These are phyloP conservation scores for Apophysomyces ossiformis DNA, from an alignment of 371 early-diverging fungal species.

Conservation along the genomic window DNA sequence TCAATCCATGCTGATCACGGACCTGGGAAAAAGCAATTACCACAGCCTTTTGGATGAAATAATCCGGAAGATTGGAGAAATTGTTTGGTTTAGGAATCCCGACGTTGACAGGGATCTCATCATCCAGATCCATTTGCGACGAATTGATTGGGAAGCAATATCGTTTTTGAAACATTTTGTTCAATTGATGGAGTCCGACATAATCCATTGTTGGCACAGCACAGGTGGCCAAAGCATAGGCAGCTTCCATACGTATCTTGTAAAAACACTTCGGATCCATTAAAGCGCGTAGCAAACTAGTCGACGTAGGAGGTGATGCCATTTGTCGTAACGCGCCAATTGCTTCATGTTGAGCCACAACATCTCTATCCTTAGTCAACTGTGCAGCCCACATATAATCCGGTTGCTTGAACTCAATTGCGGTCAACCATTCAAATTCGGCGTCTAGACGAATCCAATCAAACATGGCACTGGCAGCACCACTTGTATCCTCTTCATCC, in stretches of 20 bases:
- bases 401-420: constrained; percentile 89
- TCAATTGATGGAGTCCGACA: constrained; percentile 78
- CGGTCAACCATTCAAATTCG: constrained; percentile 93
- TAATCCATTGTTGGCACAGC: constrained; percentile 61
- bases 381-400: constrained; percentile 98
- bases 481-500: constrained; percentile 72
- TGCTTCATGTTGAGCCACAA: constrained; percentile 95
- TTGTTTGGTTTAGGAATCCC: constrained; percentile 85
- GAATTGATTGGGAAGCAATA: constrained; percentile 65
- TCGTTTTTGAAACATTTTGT: constrained; percentile 74
- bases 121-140: constrained; percentile 26
- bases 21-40: constrained; percentile 75
- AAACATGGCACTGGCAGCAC: constrained; percentile 78
- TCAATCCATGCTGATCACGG: constrained; percentile 66
- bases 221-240: constrained; percentile 81
- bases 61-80: constrained; percentile 83
- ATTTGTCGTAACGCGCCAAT: constrained; percentile 66
- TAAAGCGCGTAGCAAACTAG: constrained; percentile 77
- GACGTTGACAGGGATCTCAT: constrained; percentile 51
- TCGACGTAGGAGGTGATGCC: constrained; percentile 74
- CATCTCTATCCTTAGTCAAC: constrained; percentile 92
- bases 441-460: constrained; percentile 98
- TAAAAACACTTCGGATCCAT: constrained; percentile 89
- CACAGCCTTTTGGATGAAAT: constrained; percentile 88
- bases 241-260: constrained; percentile 92